Conservation (phyloP, 306 rosid genomes). For the Datisca glomerata region DNA sequence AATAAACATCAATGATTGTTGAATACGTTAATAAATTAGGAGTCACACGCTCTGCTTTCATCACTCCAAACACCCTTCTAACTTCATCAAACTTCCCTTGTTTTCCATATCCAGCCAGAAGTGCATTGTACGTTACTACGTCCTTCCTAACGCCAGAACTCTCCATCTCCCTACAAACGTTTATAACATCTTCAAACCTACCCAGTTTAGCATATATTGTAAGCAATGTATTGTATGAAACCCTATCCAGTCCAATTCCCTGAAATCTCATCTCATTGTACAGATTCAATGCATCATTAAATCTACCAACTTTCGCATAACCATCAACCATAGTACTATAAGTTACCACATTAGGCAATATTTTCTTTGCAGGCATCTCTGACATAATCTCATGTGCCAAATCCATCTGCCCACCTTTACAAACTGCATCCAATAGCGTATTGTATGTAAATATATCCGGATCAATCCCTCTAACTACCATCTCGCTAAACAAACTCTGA, state of each 20-base stretch:
- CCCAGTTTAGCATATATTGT: constrained; percentile 74
- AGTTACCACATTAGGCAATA: constrained; percentile 74
- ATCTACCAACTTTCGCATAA: constrained; percentile 64
- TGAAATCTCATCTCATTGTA: constrained; percentile 56
- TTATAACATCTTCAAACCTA: constrained; percentile 56
- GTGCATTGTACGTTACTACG: constrained; percentile 75
- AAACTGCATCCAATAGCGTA: constrained; percentile 72
- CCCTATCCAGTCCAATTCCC: constrained; percentile 59
- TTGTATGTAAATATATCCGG: constrained; percentile 76
- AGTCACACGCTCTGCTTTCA: constrained; percentile 39
- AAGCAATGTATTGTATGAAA: constrained; percentile 68
- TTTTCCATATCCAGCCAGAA: constrained; percentile 80
- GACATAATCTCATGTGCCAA: constrained; percentile 51
- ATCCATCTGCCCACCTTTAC: constrained; percentile 84
- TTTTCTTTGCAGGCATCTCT: constrained; percentile 52
- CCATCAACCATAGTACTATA: constrained; percentile 85
- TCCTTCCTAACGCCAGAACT: constrained; percentile 52
- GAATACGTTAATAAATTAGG: constrained; percentile 78
- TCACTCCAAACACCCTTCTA: constrained; percentile 32
- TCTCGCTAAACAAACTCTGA: constrained; percentile 45
- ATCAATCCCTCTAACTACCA: constrained; percentile 49
- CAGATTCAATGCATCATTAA: constrained; percentile 62
- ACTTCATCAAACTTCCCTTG: constrained; percentile 58
- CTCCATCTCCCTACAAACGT: constrained; percentile 68
- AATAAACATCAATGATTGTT: constrained; percentile 64